Evolutionary conservation across 2,329 filamentous ascomycete species (phyloP), one percentile per base, ranked within the genome.

Genomic region (Verticillium nonalfalfae): DNA sequence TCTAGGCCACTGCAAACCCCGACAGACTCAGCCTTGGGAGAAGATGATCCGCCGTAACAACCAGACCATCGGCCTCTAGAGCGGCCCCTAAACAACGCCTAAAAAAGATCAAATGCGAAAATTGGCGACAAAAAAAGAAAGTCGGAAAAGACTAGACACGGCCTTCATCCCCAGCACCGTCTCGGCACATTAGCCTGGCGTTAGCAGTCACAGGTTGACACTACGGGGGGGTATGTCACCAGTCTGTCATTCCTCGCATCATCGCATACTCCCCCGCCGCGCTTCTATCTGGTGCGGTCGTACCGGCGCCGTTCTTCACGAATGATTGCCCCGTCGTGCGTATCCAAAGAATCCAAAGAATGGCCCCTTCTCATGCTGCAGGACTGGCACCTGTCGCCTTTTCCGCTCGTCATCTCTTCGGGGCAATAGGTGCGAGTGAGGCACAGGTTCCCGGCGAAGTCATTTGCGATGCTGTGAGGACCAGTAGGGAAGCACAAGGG

Each of bases 1-100:
- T 55, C 56, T 60, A 75, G 73, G 73, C 57, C 72, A 75, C 67
- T 76, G 74, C 69, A 75, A 72, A 61, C 74, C 74, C 3, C 72
- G 71, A 52, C 67, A 69, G 18, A 68, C 70, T 34, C 71, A 73
- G 13, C 66, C 70, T 1, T 76, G 74, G 74, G 72, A 74, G 62
- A 71, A 71, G 64, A 67, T 74, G 61, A 75, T 75, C 67, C 72
- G 70, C 65, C 73, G 71, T 64, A 67, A 70, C 64, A 72, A 69
- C 65, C 66, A 70, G 60, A 60, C 64, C 33, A 59, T 65, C 56
- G 57, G 63, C 31, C 58, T 64, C 38, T 65, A 59, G 54, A 52
- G 14, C 33, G 7, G 5, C 40, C 6, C 11, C 7, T n/a, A 5
- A 52, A 11, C 14, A 14, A 34, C 21, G 26, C 33, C n/a, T 13